These are phyloP conservation scores for Boletus coccyginus DNA, from an alignment of 768 basidiomycete species.

Conservation along the genomic window DNA sequence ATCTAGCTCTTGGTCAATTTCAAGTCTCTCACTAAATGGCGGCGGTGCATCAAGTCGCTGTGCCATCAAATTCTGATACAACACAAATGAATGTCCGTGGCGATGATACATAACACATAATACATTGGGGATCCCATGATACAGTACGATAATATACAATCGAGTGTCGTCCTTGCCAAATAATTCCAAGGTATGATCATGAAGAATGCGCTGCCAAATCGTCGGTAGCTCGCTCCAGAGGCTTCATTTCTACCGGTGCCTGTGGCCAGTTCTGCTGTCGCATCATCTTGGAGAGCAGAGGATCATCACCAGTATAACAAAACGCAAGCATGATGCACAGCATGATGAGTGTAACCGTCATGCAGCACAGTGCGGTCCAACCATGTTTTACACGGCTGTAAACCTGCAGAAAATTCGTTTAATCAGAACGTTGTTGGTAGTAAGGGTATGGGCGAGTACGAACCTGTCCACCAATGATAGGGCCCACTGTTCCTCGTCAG, in stretches of 20 bases:
- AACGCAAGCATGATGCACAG: constrained; percentile 39
- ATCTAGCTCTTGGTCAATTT: neutral
- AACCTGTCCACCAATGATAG: constrained; percentile 67
- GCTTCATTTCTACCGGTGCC: constrained; percentile 7
- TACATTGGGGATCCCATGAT: constrained; percentile 1
- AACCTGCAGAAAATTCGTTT: constrained; percentile 39
- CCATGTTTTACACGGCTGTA: constrained; percentile 55
- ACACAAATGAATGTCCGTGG: neutral
- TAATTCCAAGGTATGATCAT: constrained; percentile 8
- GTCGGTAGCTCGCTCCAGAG: neutral
- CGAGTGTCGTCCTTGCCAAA: constrained; percentile 2
- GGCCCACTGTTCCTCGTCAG: constrained; percentile 50
- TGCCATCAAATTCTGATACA: neutral
- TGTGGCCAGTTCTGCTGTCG: constrained; percentile 16
- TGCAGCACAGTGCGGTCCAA: constrained; percentile 57
- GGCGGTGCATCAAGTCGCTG: neutral
- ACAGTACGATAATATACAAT: constrained; percentile 13
- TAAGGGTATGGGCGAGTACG: constrained; percentile 7
- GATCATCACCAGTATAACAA: constrained; percentile 49
- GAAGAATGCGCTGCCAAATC: neutral
- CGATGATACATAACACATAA: constrained; percentile 9
- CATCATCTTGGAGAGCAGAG: constrained; percentile 33
- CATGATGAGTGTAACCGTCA: constrained; percentile 43
- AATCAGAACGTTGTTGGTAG: neutral
- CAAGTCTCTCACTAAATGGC: neutral